These are phyloP conservation scores for Mrakia blollopis DNA, from an alignment of 768 basidiomycete genomes.

Conservation along the genomic window DNA sequence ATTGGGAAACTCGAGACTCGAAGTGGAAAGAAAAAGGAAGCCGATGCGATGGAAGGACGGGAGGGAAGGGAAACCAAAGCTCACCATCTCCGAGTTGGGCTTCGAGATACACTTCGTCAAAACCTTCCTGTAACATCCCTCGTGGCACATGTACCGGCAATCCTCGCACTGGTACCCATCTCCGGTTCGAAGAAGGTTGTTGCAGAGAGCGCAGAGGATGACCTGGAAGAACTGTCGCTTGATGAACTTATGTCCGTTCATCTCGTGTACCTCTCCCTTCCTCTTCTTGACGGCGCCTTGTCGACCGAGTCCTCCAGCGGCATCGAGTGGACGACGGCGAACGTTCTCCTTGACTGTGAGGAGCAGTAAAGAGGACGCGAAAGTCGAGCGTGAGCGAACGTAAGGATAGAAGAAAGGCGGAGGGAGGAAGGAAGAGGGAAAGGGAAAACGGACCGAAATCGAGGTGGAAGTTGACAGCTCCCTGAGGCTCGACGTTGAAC, in stretches of 20 bases:
- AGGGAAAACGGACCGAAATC: conserved; percentile 74
- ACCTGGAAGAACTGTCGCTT: conserved; percentile 97
- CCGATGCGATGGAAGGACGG: not conserved
- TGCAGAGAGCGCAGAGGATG: conserved; percentile 96
- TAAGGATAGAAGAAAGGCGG: not conserved
- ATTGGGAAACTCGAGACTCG: no score
- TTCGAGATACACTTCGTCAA: conserved; percentile 99
- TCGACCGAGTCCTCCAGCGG: conserved; percentile 83
- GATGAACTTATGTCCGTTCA: conserved; percentile 99
- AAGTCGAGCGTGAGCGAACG: not conserved
- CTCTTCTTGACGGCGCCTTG: conserved; percentile 97
- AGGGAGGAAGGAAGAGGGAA: not conserved
- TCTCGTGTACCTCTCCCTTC: conserved; percentile 96
- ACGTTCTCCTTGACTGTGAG: conserved; percentile 90
- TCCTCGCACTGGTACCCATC: conserved; percentile 99
- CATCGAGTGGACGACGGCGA: conserved; percentile 86
- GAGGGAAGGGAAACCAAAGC: conserved; percentile 41
- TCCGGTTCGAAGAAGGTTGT: conserved; percentile 94
- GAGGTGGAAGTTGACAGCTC: conserved; percentile 75
- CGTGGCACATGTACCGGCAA: conserved; percentile 97
- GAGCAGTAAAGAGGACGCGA: not conserved
- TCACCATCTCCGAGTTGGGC: conserved; percentile 77
- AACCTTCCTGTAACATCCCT: conserved; percentile 97
- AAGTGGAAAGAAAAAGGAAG: no score
- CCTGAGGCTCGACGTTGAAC: conserved; percentile 97